These are phyloP conservation scores for Pseudevernia furfuracea DNA, from an alignment of 495 filamentous ascomycete species.

Conservation along the genomic window DNA sequence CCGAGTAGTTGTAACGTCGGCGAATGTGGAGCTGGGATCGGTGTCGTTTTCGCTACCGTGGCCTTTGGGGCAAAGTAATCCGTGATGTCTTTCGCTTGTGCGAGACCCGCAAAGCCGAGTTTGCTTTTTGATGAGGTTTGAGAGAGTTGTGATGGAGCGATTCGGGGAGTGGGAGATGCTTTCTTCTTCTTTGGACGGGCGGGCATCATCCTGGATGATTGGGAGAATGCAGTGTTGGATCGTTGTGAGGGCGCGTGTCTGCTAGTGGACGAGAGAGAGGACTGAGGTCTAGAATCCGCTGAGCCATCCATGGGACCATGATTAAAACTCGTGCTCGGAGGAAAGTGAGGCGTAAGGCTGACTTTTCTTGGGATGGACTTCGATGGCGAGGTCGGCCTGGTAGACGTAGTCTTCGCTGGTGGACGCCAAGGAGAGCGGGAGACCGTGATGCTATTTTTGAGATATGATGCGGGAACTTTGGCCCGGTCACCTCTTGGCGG, in stretches of 20 bases:
- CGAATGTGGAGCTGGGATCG: not conserved
- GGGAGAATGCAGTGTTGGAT: not conserved
- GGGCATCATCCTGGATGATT: not conserved
- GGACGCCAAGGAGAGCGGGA: too few relatives aligned
- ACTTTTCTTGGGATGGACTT: not conserved
- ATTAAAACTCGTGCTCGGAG: not conserved
- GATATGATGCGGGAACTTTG: not conserved
- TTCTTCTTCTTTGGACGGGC: not conserved
- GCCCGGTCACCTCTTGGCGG: not conserved
- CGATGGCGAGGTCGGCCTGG: not conserved
- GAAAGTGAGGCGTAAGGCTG: slow-evolving; percentile 12
- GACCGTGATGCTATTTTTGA: not conserved
- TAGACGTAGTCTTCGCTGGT: not conserved
- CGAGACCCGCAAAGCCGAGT: not conserved
- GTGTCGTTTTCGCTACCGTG: not conserved
- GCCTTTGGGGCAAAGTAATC: slow-evolving; percentile 7
- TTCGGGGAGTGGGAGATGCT: not conserved
- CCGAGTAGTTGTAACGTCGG: not conserved
- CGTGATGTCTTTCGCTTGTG: not conserved
- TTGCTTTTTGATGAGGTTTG: not conserved
- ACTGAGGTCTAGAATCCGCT: not conserved
- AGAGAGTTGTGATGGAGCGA: not conserved
- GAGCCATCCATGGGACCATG: not conserved
- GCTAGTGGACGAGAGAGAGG: not conserved
- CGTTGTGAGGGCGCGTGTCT: not conserved